These are phyloP conservation scores for Paraurostyla sp. DNA, from an alignment of 73 alveolate species.

Conservation along the genomic window DNA sequence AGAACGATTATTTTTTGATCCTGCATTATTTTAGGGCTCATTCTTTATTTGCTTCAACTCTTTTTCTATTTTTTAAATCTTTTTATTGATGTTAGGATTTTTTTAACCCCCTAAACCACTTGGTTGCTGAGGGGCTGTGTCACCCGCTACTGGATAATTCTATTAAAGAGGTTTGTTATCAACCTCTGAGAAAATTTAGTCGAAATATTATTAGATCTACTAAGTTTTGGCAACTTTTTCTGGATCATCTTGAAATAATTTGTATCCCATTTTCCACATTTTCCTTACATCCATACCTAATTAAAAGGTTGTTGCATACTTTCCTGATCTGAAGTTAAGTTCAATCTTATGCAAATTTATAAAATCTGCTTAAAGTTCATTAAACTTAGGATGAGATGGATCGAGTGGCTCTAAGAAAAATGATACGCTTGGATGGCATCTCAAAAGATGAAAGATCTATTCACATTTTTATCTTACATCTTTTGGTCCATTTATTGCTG, in stretches of 20 bases:
- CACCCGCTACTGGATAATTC: neutral
- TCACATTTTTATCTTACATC: neutral
- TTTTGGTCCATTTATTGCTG: neutral
- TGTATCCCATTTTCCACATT: slow-evolving; percentile 17
- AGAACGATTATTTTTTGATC: neutral
- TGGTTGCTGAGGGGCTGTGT: neutral
- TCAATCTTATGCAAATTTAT: slow-evolving; percentile 19
- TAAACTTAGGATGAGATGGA: slow-evolving; percentile 22
- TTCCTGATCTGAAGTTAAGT: neutral
- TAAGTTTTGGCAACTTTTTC: neutral
- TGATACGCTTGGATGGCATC: slow-evolving; percentile 32
- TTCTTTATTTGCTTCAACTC: slow-evolving; percentile 4
- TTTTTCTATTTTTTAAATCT: neutral
- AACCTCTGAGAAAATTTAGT: neutral
- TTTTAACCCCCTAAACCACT: neutral
- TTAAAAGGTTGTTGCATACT: neutral
- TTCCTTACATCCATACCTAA: slow-evolving; percentile 26
- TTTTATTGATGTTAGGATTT: neutral
- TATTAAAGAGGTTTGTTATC: slow-evolving; percentile 4
- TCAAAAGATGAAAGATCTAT: neutral
- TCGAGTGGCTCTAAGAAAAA: slow-evolving; percentile 18
- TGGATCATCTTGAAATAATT: slow-evolving; percentile 2
- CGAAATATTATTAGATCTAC: neutral
- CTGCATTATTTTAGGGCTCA: neutral
- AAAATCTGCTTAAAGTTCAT: neutral